Conservation (phyloP, 768 basidiomycete genomes). For the Pleurotus salmoneostramineus region DNA sequence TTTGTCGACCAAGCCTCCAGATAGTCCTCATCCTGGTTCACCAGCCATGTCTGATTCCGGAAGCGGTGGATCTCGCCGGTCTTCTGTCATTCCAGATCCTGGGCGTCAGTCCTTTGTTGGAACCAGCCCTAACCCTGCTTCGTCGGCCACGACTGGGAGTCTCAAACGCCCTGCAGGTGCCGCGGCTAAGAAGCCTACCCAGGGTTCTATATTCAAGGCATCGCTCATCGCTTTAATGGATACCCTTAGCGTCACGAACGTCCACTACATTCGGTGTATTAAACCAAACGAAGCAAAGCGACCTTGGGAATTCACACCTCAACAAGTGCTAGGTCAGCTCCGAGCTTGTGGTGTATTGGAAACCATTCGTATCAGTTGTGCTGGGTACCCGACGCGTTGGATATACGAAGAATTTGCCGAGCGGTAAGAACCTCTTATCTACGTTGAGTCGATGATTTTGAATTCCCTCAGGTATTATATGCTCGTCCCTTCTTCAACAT, state of each 20-base stretch:
- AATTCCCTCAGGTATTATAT: constrained; percentile 79
- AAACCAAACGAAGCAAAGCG: constrained; percentile 97
- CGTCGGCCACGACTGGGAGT: constrained; percentile 21
- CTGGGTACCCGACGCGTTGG: constrained; percentile 98
- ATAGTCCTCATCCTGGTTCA: constrained; percentile 69
- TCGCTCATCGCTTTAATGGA: constrained; percentile 95
- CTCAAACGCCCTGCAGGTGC: constrained; percentile 57
- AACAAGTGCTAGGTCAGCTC: constrained; percentile 92
- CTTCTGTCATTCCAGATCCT: constrained; percentile 84
- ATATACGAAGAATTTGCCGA: constrained; percentile 98
- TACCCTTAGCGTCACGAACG: constrained; percentile 94
- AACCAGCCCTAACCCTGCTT: constrained; percentile 30
- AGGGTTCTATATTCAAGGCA: constrained; percentile 97
- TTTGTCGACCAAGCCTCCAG: constrained; percentile 61
- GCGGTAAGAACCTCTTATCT: constrained; percentile 48
- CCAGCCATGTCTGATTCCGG: constrained; percentile 76
- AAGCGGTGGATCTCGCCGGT: constrained; percentile 73
- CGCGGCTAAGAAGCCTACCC: constrained; percentile 85
- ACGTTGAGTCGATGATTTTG: constrained; percentile 12
- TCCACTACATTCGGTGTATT: constrained; percentile 99
- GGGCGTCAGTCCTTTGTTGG: constrained; percentile 72
- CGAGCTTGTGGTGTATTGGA: constrained; percentile 98
- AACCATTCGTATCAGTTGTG: constrained; percentile 97
- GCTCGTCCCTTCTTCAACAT: constrained; percentile 83
- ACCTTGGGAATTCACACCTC: constrained; percentile 95